Base-by-base conservation (phyloP, 2,329 filamentous ascomycete species). In the Xylariaceae sp. region DNA sequence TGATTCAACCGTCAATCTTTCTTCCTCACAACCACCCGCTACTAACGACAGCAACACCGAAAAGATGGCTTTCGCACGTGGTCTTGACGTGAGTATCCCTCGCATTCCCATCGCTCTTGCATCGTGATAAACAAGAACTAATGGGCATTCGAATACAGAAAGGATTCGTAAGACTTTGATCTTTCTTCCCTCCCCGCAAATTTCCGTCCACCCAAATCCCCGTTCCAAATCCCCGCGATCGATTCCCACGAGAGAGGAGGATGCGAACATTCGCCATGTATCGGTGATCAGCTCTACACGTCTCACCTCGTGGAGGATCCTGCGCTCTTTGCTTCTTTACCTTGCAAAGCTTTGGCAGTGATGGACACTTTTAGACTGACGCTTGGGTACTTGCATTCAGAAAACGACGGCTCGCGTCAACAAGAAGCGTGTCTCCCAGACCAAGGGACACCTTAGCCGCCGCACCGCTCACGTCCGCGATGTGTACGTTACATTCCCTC, bases 371-470 rank as follows among this genome's bases (percentile, higher is more conserved):
- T 61, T 82, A 80, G 68, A 82, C 80, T 78, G 76, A 78, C 67
- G 71, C 69, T 70, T 66, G 68, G 65, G 68, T 65, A 65, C 66
- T 66, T 69, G 66, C 67, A 55, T 53, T 67, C 79, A 92, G 88
- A 92, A 92, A 86, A 91, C 89, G 79, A 92, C 89, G 71, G 76
- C 86, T 72, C 86, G 90, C 75, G 87, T 88, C 74, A 78, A 80
- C 77, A 92, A 92, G 84, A 85, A 85, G 74, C 86, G 88, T 73
- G 85, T 92, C 73, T 90, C 87, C 75, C 83, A 88, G 72, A 92
- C 87, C 82, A 97, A 97, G 87, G 94, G 94, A 72, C 90, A 94
- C 81, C 83, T 96, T 75, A 95, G 90, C 83, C 96, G 96, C 88
- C 88, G 92, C 75, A 97, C 94, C 72, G 87, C 89, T 73, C 97